Conservation (phyloP, 139 green algal genomes). For the Chlorella sp. region DNA sequence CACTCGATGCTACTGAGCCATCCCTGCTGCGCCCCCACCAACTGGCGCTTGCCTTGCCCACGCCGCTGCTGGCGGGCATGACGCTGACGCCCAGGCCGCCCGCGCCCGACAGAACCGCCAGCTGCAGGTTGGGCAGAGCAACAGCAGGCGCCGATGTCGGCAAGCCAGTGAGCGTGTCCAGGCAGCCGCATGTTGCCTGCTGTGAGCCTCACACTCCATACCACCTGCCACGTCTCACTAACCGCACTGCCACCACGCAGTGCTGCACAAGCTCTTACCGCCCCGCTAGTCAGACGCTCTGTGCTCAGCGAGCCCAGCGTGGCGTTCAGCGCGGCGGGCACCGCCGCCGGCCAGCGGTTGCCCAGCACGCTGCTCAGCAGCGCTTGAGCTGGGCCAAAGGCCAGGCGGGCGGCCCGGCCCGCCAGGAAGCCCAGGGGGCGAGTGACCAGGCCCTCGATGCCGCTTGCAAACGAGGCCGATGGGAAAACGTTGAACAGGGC, state of each 20-base stretch:
- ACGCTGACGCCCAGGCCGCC: no score
- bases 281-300: neutral
- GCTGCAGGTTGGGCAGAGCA: no score
- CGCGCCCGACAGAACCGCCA: no score
- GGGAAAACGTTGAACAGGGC: neutral
- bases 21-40: no score
- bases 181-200: neutral
- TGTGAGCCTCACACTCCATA: neutral
- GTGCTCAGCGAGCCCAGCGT: neutral
- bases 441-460: neutral
- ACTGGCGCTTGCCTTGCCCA: no score
- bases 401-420: neutral
- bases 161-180: neutral
- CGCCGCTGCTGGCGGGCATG: no score
- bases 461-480: neutral
- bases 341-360: neutral
- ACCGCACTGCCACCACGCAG: neutral
- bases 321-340: neutral
- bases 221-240: neutral
- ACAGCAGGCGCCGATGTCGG: no score
- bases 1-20: no score
- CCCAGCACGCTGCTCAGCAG: neutral
- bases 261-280: neutral
- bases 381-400: neutral
- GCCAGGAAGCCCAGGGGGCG: neutral